Evolutionary conservation across 768 basidiomycete species (phyloP).

Genomic region (Naganishia randhawae): DNA sequence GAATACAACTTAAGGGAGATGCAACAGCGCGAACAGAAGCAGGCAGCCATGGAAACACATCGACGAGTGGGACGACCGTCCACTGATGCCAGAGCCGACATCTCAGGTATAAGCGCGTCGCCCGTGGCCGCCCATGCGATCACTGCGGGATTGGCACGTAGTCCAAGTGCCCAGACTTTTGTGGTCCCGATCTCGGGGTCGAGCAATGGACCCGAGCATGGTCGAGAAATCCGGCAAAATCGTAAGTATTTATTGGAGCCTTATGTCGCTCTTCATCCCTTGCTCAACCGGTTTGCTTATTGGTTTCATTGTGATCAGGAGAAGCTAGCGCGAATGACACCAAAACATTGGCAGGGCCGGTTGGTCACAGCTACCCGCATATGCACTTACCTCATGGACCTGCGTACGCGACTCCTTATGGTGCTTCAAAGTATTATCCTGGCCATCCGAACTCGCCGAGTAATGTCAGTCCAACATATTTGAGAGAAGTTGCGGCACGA

Average conservation of each 20-base stretch:
- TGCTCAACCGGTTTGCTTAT: background rate
- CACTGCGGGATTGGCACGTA: background rate
- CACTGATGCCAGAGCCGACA: background rate
- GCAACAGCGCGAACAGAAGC: background rate
- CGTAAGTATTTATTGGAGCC: background rate
- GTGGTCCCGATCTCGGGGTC: background rate
- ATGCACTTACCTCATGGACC: background rate
- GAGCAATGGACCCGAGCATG: background rate
- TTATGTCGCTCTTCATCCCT: background rate
- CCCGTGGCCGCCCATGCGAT: background rate
- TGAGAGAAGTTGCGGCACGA: background rate
- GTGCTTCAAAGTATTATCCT: background rate
- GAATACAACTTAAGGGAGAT: background rate
- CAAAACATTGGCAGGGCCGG: background rate
- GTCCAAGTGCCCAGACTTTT: background rate
- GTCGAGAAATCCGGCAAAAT: background rate
- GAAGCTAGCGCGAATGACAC: background rate
- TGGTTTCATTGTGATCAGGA: background rate
- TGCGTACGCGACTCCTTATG: background rate
- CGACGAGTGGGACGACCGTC: background rate
- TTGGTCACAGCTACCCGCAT: background rate
- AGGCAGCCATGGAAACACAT: constrained; percentile 2
- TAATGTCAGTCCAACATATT: background rate
- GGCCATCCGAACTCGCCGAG: background rate
- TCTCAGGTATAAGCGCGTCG: background rate